phyloP scores from a whole-genome alignment of 352 stramenopile species.

The Thraustochytrium striatum region DNA sequence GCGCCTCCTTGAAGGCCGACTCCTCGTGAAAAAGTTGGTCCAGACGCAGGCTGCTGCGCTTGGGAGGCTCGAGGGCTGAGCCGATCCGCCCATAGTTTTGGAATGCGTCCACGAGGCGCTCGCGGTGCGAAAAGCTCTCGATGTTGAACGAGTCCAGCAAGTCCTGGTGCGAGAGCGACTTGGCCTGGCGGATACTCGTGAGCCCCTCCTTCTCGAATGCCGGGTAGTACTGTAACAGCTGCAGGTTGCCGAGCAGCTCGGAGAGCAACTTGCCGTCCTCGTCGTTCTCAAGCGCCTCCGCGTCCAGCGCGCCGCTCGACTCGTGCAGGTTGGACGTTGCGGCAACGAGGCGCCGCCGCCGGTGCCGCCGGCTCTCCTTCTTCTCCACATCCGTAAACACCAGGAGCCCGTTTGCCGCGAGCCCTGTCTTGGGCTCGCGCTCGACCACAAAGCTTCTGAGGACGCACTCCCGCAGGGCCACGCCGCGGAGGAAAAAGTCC shows the following conservation, averaged over 20 bases:
- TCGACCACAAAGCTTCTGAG: not conserved
- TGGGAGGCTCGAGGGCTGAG: not conserved
- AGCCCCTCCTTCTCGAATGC: not conserved
- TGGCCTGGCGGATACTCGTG: not conserved
- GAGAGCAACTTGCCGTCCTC: not conserved
- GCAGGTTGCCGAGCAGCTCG: constrained; percentile 14
- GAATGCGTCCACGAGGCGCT: constrained; percentile 27
- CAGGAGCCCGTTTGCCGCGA: not conserved
- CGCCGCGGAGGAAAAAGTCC: not conserved
- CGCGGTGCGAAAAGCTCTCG: constrained; percentile 3
- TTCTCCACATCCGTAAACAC: constrained; percentile 7
- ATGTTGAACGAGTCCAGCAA: constrained; percentile 5
- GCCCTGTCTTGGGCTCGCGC: not conserved
- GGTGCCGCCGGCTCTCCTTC: not conserved
- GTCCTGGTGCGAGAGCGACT: constrained; percentile 2
- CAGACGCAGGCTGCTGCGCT: not conserved
- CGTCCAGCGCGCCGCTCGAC: not conserved
- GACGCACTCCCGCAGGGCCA: not conserved
- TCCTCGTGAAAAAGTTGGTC: not conserved
- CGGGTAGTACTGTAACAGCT: constrained; percentile 18
- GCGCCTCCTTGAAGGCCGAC: not conserved
- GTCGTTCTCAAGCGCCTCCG: constrained; percentile 11
- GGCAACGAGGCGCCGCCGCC: not conserved
- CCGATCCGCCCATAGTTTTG: constrained; percentile 33
- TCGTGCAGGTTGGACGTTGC: too few species aligned